Percentiles rank a stretch among this genome's conserved stretches.
Evolutionary conservation across 768 basidiomycete species (phyloP).

Genomic region (Scleroderma bovista): DNA sequence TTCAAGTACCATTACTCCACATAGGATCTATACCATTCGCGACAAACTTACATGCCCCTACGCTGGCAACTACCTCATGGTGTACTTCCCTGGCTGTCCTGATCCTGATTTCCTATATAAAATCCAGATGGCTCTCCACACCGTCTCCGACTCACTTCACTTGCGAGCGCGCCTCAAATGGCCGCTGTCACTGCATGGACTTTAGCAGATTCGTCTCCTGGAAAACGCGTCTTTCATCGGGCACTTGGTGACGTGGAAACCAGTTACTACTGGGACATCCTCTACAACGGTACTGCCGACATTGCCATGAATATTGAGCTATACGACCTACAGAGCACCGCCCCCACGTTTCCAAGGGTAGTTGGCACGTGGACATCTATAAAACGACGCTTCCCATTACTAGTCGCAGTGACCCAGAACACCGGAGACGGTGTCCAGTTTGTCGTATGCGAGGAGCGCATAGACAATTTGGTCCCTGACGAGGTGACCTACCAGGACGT

Average conservation of each 20-base stretch:
- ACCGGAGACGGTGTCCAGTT: conserved; percentile 31
- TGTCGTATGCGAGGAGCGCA: conserved; percentile 33
- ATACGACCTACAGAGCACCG: background rate
- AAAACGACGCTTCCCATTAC: conserved; percentile 45
- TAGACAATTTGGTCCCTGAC: conserved; percentile 22
- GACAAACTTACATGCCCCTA: too few species aligned
- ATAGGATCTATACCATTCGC: too few species aligned
- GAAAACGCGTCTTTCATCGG: conserved; percentile 11
- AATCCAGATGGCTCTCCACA: too few species aligned
- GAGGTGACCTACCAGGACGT: conserved; percentile 36
- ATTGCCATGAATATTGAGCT: conserved; percentile 3
- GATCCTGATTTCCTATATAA: too few species aligned
- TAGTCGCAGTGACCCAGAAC: conserved; percentile 36
- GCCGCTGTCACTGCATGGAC: background rate
- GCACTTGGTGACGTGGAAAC: conserved; percentile 14
- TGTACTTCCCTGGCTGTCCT: too few species aligned
- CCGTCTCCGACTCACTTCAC: too few species aligned
- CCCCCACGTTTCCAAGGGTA: conserved; percentile 13
- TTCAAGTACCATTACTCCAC: too few species aligned
- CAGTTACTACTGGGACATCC: conserved; percentile 18
- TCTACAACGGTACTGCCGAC: conserved; percentile 11
- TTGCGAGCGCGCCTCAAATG: background rate
- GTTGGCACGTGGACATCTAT: conserved; percentile 38
- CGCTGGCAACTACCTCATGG: too few species aligned
- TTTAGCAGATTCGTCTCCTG: conserved; percentile 1